These are phyloP conservation scores for Letharia lupina DNA, from an alignment of 495 filamentous ascomycete genomes.

Conservation along the genomic window DNA sequence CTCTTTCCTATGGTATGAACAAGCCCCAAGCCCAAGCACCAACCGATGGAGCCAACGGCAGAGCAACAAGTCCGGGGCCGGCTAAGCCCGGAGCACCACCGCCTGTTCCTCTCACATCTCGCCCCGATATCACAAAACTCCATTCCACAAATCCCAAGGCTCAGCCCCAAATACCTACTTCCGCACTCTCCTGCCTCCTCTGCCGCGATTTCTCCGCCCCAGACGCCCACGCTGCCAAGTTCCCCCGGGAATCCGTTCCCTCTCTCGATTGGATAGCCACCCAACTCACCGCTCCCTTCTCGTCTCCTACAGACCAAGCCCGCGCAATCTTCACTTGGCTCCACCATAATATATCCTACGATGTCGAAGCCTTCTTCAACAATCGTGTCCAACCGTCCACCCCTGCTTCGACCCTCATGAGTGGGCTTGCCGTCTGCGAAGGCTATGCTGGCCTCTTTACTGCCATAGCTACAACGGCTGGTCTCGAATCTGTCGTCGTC, in stretches of 20 bases:
- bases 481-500: conserved; percentile 62
- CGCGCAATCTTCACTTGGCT: conserved; percentile 89
- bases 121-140: conserved; percentile 50
- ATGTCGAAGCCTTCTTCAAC: conserved; percentile 67
- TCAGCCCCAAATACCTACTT: conserved; percentile 12
- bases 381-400: conserved; percentile 57
- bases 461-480: conserved; percentile 61
- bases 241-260: conserved; percentile 48
- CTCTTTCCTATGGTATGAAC: conserved; percentile 36
- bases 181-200: conserved; percentile 51
- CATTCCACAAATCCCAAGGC: conserved; percentile 47
- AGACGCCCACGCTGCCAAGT: conserved; percentile 68
- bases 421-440: conserved; percentile 79
- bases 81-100: conserved; percentile 35
- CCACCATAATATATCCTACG: conserved; percentile 87
- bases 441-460: conserved; percentile 84
- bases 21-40: conserved; percentile 14
- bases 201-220: conserved; percentile 84
- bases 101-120: conserved; percentile 47
- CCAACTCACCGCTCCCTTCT: conserved; percentile 69
- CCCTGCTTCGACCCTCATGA: conserved; percentile 55
- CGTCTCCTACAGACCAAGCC: conserved; percentile 79
- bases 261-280: conserved; percentile 61
- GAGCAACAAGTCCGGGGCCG: conserved; percentile 12
- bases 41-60: conserved; percentile 16